A percentile compares a stretch with the other conserved stretches of the same genome.
Conservation (phyloP, 306 rosid species). For the Quercus variabilis region DNA sequence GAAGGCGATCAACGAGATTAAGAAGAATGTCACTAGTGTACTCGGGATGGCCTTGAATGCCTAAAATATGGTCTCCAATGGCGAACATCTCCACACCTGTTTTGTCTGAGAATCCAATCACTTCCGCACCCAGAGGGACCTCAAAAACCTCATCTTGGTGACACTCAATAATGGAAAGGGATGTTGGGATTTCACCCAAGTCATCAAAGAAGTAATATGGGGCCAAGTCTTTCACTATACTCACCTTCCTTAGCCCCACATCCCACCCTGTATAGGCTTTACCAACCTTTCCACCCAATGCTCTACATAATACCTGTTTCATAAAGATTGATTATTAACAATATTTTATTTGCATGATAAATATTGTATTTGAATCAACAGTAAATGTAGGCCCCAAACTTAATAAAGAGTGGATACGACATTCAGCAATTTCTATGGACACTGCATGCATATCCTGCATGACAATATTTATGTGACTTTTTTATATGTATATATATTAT, state of each 20-base stretch:
- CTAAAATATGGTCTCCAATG: constrained; percentile 52
- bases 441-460: too few species aligned
- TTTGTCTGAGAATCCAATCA: constrained; percentile 58
- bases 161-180: constrained; percentile 46
- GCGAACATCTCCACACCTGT: constrained; percentile 67
- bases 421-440: too few species aligned
- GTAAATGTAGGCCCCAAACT: too few species aligned
- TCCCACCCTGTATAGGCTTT: constrained; percentile 64
- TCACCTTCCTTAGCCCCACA: constrained; percentile 53
- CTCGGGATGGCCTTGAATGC: constrained; percentile 80
- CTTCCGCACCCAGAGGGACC: constrained; percentile 58
- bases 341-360: too few species aligned
- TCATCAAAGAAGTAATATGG: constrained; percentile 12
- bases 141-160: constrained; percentile 73
- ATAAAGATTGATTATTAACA: too few species aligned
- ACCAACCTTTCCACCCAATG: constrained; percentile 70
- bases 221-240: constrained; percentile 32
- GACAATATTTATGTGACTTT: background rate
- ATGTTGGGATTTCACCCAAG: constrained; percentile 34
- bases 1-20: constrained; percentile 54
- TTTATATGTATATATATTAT: too few species aligned
- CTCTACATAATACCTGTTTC: constrained; percentile 57
- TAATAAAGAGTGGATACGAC: too few species aligned
- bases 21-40: constrained; percentile 53
- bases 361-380: too few species aligned